Conservation (phyloP, 106 monocot genomes). For the Dioscorea dumetorum region DNA sequence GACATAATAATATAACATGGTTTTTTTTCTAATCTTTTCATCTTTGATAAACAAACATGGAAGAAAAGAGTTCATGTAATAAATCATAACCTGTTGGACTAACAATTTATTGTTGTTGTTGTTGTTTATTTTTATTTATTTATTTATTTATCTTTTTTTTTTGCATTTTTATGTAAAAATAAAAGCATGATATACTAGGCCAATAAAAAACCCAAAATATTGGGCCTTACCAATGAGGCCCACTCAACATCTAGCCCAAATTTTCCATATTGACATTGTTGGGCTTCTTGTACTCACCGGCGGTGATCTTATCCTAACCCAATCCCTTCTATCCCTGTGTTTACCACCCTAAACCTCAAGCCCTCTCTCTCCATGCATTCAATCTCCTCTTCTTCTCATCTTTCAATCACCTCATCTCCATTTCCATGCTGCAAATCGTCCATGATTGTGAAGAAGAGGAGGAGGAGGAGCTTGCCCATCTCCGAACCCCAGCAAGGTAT, state of each 20-base stretch:
- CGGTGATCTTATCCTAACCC: not conserved
- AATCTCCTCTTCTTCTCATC: constrained; percentile 6
- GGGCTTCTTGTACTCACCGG: not conserved
- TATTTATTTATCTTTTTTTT: too few species aligned
- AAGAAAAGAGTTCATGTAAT: too few species aligned
- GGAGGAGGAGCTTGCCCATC: constrained; percentile 1
- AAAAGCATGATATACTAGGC: too few species aligned
- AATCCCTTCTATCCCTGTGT: not conserved
- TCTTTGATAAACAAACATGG: too few species aligned
- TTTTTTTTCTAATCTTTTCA: too few species aligned
- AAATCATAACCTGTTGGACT: too few species aligned
- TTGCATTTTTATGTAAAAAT: too few species aligned
- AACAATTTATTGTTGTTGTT: too few species aligned
- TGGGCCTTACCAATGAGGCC: not conserved
- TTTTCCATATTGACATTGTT: not conserved
- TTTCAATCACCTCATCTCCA: constrained; percentile 1
- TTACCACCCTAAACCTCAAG: not conserved
- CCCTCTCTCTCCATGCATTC: constrained; percentile 13
- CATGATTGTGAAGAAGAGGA: not conserved
- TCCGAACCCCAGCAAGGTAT: constrained; percentile 29
- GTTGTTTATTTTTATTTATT: too few species aligned
- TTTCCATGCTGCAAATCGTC: not conserved
- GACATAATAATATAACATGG: too few species aligned
- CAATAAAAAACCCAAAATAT: not conserved
- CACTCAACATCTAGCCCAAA: not conserved